Percentiles rank a stretch among this genome's conserved stretches.
phyloP scores from a whole-genome alignment of 2,329 filamentous ascomycete genomes.

The Trichoderma harzianum region DNA sequence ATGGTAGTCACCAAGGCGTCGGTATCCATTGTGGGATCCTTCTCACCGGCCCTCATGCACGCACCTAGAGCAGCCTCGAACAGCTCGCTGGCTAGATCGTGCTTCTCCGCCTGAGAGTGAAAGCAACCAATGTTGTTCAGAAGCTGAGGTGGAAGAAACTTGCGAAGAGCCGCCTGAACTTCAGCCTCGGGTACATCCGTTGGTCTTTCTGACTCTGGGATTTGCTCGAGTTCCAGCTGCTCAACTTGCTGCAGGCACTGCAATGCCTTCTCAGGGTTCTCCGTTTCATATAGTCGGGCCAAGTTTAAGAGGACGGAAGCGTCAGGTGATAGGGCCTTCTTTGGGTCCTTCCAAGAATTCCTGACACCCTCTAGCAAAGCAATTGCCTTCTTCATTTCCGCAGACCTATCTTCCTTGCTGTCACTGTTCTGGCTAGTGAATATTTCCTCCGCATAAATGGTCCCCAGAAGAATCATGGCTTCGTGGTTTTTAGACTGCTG shows the following conservation, averaged over 20 bases:
- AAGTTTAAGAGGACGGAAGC: conserved; percentile 87
- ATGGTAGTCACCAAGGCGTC: conserved; percentile 94
- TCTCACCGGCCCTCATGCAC: conserved; percentile 76
- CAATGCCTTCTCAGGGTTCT: conserved; percentile 83
- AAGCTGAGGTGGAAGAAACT: conserved; percentile 80
- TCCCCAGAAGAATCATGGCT: conserved; percentile 87
- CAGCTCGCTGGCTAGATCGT: conserved; percentile 73
- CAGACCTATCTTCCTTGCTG: conserved; percentile 80
- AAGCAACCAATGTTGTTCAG: conserved; percentile 98
- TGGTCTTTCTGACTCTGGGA: conserved; percentile 67
- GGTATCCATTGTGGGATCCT: conserved; percentile 72
- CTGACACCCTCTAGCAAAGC: conserved; percentile 80
- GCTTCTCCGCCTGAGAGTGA: conserved; percentile 82
- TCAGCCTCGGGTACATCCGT: conserved; percentile 55
- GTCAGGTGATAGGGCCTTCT: conserved; percentile 77
- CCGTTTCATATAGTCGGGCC: conserved; percentile 82
- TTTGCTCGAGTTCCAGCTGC: conserved; percentile 78
- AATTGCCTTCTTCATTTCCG: conserved; percentile 83
- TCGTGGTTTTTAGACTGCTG: conserved; percentile 81
- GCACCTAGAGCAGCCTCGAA: conserved; percentile 91
- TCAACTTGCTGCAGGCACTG: conserved; percentile 91
- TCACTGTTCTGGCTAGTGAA: conserved; percentile 72
- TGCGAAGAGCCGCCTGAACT: conserved; percentile 61
- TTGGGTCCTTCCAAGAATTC: conserved; percentile 86
- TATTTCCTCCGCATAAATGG: conserved; percentile 90